Evolutionary conservation across 495 filamentous ascomycete species (phyloP).

Genomic region (Hypoxylon fragiforme): DNA sequence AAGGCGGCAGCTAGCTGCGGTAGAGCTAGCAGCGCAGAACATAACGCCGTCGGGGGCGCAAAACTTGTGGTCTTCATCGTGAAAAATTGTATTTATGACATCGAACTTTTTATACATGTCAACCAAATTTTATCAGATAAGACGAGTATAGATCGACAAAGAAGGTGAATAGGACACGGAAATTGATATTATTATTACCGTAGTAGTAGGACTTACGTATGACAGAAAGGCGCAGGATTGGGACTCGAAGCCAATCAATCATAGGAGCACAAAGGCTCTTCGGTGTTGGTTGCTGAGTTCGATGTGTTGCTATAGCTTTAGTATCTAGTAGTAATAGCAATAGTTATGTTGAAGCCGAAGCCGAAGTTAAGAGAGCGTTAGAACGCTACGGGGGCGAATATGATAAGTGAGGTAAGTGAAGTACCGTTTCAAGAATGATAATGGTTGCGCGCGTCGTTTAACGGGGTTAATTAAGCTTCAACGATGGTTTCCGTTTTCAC

Average conservation of each 20-base stretch:
- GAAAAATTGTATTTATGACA: constrained; percentile 14
- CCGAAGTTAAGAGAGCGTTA: no score
- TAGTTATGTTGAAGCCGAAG: not conserved
- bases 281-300: not conserved
- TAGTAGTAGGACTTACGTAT: constrained; percentile 21
- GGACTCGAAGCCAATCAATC: constrained; percentile 29
- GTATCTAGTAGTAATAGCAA: no score
- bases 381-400: no score
- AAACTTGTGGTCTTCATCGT: constrained; percentile 53
- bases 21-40: constrained; percentile 48
- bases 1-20: constrained; percentile 72
- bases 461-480: constrained; percentile 4
- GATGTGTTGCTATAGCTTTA: no score
- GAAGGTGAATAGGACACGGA: not conserved
- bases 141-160: not conserved
- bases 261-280: constrained; percentile 28
- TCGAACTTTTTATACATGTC: constrained; percentile 12
- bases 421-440: constrained; percentile 5
- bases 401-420: no score
- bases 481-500: constrained; percentile 20
- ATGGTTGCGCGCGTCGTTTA: not conserved
- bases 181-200: not conserved
- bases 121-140: not conserved
- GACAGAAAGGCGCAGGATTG: constrained; percentile 9
- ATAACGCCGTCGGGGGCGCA: constrained; percentile 52